Base-by-base conservation (phyloP, 139 green algal genomes). In the Chlamydomonas sp. region DNA sequence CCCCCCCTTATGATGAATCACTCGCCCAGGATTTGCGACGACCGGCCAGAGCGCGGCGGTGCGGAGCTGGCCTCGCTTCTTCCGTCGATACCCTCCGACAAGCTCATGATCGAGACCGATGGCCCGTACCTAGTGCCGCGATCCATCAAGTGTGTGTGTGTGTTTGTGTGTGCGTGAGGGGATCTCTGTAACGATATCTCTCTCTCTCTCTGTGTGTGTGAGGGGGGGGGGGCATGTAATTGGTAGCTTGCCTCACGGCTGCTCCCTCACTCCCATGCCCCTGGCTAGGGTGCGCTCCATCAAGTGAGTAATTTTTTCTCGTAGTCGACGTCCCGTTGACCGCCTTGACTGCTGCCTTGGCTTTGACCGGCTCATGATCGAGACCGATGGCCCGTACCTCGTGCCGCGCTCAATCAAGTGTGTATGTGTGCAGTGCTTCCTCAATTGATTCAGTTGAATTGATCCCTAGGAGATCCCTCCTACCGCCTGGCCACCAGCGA, bases 41-140 rank as follows among this genome's bases (percentile, higher is more conserved):
- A 92, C 39, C 70, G 86, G 34, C 81, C 78, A 0, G 86, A 90
- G 26, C 67, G 83, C 0, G 81, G 88, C 38, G 84, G 75, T 34
- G 80, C 76, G 34, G 73, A 87, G 66, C 80, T 91, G 50, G 83
- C 85, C 0, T 69, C 75, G 0, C 73, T 91, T 35, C 78, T 92
- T 24, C 35, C 63, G 1, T 54, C 50, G 2, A 86, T 94, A 5
- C 84, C 88, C 1, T 36, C 35, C 0, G 78, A 90, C 61, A 61
- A 73, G 2, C 74, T 94, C 8, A 83, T 94, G 77, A 82, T 94
- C 4, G 86, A 94, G 68, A 92, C 88, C 4, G 88, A 94, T 69
- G 78, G 74, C 8, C 88, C 88, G 0, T 94, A 92, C 71, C 74
- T 94, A 35, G 79, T 77, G 2, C 84, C 84, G 0, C 62, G 84